These are phyloP conservation scores for Linderina pennispora DNA, from an alignment of 192 early-diverging fungal species.

Conservation along the genomic window DNA sequence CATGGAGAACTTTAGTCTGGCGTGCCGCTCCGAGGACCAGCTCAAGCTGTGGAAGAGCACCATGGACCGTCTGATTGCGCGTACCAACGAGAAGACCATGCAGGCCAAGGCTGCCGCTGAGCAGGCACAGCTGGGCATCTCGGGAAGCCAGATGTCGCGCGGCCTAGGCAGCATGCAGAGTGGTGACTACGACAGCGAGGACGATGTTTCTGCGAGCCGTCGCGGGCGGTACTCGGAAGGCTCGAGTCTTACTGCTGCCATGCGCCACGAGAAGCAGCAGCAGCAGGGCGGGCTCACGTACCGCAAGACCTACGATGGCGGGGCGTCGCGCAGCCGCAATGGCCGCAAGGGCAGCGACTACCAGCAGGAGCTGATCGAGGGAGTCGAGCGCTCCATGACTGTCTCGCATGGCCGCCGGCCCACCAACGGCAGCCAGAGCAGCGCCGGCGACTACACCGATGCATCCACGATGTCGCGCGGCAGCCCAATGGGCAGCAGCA, in stretches of 20 bases:
- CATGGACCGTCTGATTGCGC: conserved; percentile 63
- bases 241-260: conserved; percentile 29
- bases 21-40: conserved; percentile 87
- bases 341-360: conserved; percentile 33
- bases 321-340: conserved; percentile 10
- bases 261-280: conserved; percentile 36
- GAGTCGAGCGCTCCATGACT: conserved; percentile 41
- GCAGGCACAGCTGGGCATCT: conserved; percentile 5
- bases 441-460: conserved; percentile 20
- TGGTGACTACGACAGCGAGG: conserved; percentile 31
- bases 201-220: conserved; percentile 13
- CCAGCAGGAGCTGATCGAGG: conserved; percentile 27
- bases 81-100: conserved; percentile 37
- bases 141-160: conserved; percentile 8
- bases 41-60: conserved; percentile 82
- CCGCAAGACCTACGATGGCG: conserved; percentile 45
- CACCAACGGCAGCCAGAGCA: conserved; percentile 31
- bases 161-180: conserved; percentile 6
- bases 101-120: no score
- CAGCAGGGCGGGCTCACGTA: conserved; percentile 21
- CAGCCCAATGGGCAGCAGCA: conserved; percentile 32
- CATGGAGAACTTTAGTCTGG: conserved; percentile 82
- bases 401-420: conserved; percentile 36
- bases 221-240: conserved; percentile 43
- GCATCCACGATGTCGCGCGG: conserved; percentile 3